phyloP scores from a whole-genome alignment of 2,329 filamentous ascomycete genomes.

The Apiospora sp. region DNA sequence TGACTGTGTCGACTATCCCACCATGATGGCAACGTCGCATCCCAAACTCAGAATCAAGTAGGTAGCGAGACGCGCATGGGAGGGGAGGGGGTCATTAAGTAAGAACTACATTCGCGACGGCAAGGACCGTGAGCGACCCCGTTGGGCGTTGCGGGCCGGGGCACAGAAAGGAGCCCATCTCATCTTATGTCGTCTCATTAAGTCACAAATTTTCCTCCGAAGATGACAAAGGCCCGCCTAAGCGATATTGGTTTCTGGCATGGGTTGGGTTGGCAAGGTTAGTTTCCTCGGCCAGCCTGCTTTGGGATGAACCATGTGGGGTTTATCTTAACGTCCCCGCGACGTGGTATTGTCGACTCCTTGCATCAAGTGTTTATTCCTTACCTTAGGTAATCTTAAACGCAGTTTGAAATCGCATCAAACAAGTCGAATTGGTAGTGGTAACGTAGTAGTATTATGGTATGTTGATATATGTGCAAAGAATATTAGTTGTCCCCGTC shows the following conservation, averaged over 20 bases:
- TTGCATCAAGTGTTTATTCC: background rate
- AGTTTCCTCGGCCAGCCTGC: background rate
- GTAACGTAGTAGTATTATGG: background rate
- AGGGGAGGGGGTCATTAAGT: background rate
- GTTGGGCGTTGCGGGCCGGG: background rate
- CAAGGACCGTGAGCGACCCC: background rate
- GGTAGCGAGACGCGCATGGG: background rate
- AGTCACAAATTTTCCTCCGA: background rate
- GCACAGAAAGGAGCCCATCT: slow-evolving; percentile 12
- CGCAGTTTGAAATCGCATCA: no score
- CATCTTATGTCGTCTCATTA: slow-evolving; percentile 9
- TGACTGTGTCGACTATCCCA: background rate
- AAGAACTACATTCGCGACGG: background rate
- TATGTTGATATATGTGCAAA: no score
- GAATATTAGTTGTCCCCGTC: background rate
- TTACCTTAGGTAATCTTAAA: no score
- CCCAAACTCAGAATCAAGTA: background rate
- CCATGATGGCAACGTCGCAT: slow-evolving; percentile 3
- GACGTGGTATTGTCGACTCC: background rate
- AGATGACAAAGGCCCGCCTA: background rate
- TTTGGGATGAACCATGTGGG: slow-evolving; percentile 11
- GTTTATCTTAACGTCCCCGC: background rate
- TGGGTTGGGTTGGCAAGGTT: slow-evolving; percentile 6
- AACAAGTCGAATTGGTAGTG: background rate
- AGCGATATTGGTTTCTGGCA: background rate